Evolutionary conservation across 305 asterid species (phyloP), one percentile per base, ranked within the genome.

Genomic region (Stenogyne calaminthoides): DNA sequence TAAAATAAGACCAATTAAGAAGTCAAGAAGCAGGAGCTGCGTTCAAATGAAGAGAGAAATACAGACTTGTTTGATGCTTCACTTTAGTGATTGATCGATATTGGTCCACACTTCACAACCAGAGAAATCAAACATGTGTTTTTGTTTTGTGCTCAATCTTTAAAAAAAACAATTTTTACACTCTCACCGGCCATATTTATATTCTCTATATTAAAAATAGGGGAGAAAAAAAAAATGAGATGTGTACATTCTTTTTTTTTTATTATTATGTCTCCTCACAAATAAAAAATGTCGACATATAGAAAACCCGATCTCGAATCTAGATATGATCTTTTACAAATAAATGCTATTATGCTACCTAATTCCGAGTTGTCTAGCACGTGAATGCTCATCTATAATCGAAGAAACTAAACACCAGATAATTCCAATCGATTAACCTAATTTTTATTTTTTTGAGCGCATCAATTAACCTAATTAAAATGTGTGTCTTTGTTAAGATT

Each of bases 181-280:
- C 36, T 47, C 9, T 51, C 77, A 72, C 77, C 77, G 77, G 20
- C 77, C 71, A 36, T 47, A 71, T 12, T 12, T 4, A 46, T 69
- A 32, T 54, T 52, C 6, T 44, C 52, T 44, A 44, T 44, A 12
- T 44, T 44, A 12, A 44, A 10, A 44, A 12, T 6, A 2, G 32
- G 32, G 60, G 2, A 16, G 19, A 52, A 52, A 52, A 16, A 16
- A 55, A 16, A 0, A 16, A 44, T 12, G 15, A 11, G 16, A 4
- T 12, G 6, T 3, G 16, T 44, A 12, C n/a, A 40, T 9, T 40
- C 3, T 9, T 40, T 40, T 37, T 7, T 7, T 39, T 10, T 32
- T 1, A 1, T 32, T 32, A 32, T 32, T 32, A 32, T 32, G 6
- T 32, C 36, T 32, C 36, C 36, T 32, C 36, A 32, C 7, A 32